These are phyloP conservation scores for Mariannaea elegans DNA, from an alignment of 2,329 filamentous ascomycete genomes.

Conservation along the genomic window DNA sequence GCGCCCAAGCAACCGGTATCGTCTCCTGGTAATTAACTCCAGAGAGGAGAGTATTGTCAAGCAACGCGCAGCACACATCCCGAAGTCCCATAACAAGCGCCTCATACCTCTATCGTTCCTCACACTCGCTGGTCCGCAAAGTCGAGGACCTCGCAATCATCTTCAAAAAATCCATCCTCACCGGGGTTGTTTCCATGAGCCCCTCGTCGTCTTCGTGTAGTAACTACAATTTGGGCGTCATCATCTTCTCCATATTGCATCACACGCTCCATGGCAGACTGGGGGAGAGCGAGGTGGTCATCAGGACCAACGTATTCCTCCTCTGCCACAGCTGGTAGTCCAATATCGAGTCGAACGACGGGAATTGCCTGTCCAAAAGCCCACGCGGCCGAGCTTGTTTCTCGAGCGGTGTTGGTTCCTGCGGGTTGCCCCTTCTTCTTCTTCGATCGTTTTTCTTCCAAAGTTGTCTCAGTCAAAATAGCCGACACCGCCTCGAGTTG, in stretches of 20 bases:
- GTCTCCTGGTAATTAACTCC: conserved; percentile 19
- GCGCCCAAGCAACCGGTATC: conserved; percentile 23
- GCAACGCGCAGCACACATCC: conserved; percentile 16
- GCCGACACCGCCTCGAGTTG: conserved; percentile 49
- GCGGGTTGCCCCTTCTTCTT: conserved; percentile 46
- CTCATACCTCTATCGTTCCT: conserved; percentile 31
- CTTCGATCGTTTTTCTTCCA: conserved; percentile 51
- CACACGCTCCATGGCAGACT: conserved; percentile 71
- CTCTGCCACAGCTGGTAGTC: conserved; percentile 55
- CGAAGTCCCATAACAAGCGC: conserved; percentile 21
- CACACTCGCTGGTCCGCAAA: conserved; percentile 78
- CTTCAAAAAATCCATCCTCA: conserved; percentile 87
- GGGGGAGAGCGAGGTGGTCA: conserved; percentile 67
- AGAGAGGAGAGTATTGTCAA: conserved; percentile 36
- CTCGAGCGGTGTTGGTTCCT: conserved; percentile 24
- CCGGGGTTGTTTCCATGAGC: conserved; percentile 60
- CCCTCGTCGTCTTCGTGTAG: conserved; percentile 74
- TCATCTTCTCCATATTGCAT: conserved; percentile 71
- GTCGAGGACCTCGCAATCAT: conserved; percentile 90
- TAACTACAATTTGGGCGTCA: conserved; percentile 83
- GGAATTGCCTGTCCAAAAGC: conserved; percentile 67
- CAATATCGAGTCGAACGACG: conserved; percentile 62
- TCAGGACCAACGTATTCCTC: conserved; percentile 62
- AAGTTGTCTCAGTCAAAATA: conserved; percentile 51
- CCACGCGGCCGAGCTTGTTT: conserved; percentile 52